phyloP scores from a whole-genome alignment of 306 rosid species.

The Fagus crenata region DNA sequence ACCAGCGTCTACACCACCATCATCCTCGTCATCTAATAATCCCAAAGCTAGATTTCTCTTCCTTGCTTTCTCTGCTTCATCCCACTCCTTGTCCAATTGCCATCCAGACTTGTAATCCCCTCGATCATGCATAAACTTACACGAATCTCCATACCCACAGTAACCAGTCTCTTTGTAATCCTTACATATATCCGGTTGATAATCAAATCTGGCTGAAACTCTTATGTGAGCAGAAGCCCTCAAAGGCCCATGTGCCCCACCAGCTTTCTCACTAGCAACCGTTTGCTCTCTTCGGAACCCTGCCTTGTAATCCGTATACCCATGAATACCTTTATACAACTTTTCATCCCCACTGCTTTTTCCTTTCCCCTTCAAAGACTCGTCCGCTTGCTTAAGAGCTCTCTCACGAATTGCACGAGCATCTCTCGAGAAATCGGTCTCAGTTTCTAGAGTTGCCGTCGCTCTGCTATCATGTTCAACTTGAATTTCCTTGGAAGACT shows the following conservation, averaged over 20 bases:
- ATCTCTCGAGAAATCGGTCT: constrained; percentile 74
- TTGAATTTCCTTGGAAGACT: constrained; percentile 77
- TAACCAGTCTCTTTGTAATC: constrained; percentile 90
- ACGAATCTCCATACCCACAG: constrained; percentile 81
- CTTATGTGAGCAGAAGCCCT: constrained; percentile 93
- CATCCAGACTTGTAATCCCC: constrained; percentile 94
- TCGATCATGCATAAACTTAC: constrained; percentile 94
- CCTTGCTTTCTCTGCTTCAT: constrained; percentile 80
- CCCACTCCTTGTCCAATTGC: constrained; percentile 96
- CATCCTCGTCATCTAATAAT: constrained; percentile 37
- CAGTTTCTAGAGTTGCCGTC: constrained; percentile 80
- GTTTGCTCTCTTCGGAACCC: constrained; percentile 86
- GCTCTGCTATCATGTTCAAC: constrained; percentile 80
- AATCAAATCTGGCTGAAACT: constrained; percentile 77
- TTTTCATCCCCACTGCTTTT: constrained; percentile 48
- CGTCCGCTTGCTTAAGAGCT: constrained; percentile 65
- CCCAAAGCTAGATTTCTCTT: constrained; percentile 70
- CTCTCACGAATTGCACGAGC: constrained; percentile 78
- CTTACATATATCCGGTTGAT: constrained; percentile 88
- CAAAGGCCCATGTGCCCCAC: constrained; percentile 87
- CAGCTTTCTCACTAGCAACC: constrained; percentile 79
- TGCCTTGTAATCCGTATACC: constrained; percentile 71
- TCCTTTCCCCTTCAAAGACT: constrained; percentile 56
- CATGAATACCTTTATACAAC: constrained; percentile 63
- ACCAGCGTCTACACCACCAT: constrained; percentile 37